These are phyloP conservation scores for Umbilicus rupestris DNA, from an alignment of 164 flowering plant species.

Conservation along the genomic window DNA sequence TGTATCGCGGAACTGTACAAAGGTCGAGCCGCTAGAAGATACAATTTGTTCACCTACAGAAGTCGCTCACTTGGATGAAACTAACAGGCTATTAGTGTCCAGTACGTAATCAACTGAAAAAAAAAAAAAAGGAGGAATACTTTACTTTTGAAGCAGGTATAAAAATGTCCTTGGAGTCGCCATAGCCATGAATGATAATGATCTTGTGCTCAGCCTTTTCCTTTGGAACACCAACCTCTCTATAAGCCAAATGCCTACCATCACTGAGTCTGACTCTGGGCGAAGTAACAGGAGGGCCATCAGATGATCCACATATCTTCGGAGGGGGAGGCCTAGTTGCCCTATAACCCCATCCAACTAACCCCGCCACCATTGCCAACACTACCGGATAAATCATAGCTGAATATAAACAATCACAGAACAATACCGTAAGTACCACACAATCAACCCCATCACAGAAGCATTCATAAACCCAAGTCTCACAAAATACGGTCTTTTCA, in stretches of 20 bases:
- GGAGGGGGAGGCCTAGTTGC: slow-evolving; percentile 14
- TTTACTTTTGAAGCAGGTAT: slow-evolving; percentile 29
- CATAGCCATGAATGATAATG: slow-evolving; percentile 43
- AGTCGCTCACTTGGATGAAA: too few relatives aligned
- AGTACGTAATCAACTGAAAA: too few relatives aligned
- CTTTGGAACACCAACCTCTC: slow-evolving; percentile 39
- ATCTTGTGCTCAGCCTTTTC: slow-evolving; percentile 32
- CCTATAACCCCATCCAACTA: slow-evolving; percentile 13
- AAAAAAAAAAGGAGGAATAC: background rate
- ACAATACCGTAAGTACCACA: background rate
- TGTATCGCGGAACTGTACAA: background rate
- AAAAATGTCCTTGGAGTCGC: slow-evolving; percentile 30
- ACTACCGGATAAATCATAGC: slow-evolving; percentile 12
- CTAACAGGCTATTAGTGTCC: too few relatives aligned
- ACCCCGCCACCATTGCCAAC: slow-evolving; percentile 4
- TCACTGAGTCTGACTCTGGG: slow-evolving; percentile 35
- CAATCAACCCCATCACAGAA: background rate
- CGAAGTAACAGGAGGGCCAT: slow-evolving; percentile 23
- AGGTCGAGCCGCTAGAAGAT: background rate
- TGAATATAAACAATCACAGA: background rate
- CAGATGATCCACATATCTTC: slow-evolving; percentile 16
- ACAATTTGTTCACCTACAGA: background rate
- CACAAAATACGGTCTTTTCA: too few relatives aligned
- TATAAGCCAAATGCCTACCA: slow-evolving; percentile 43
- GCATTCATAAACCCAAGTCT: too few relatives aligned